phyloP scores from a whole-genome alignment of 2,329 filamentous ascomycete species.

The Fusarium sp. region DNA sequence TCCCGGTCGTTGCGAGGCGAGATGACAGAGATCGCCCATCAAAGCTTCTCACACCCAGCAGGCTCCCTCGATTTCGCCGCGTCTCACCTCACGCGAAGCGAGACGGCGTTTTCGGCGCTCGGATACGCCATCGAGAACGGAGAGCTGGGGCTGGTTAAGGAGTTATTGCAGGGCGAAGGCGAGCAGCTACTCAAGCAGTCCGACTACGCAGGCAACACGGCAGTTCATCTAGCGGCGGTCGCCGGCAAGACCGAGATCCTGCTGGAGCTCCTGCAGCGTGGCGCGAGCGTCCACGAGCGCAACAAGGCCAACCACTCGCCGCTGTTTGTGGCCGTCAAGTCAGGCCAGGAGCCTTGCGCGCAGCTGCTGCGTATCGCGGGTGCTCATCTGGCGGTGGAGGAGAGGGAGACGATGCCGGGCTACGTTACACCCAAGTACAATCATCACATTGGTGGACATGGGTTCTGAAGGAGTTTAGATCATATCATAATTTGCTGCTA shows the following conservation, averaged over 20 bases:
- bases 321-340: slow-evolving; percentile 70
- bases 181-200: slow-evolving; percentile 75
- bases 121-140: slow-evolving; percentile 83
- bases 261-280: slow-evolving; percentile 67
- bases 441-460: slow-evolving; percentile 24
- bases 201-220: slow-evolving; percentile 86
- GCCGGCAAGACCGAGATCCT: slow-evolving; percentile 66
- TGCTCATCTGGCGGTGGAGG: slow-evolving; percentile 63
- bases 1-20: slow-evolving; percentile 82
- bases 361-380: slow-evolving; percentile 67
- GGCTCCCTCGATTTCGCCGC: slow-evolving; percentile 59
- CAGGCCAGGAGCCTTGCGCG: slow-evolving; percentile 64
- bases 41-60: slow-evolving; percentile 80
- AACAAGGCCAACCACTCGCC: slow-evolving; percentile 75
- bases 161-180: slow-evolving; percentile 75
- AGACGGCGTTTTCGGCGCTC: slow-evolving; percentile 78
- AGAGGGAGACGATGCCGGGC: slow-evolving; percentile 49
- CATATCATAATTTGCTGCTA: slow-evolving; percentile 5
- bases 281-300: slow-evolving; percentile 73
- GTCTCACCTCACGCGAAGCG: slow-evolving; percentile 57
- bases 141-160: slow-evolving; percentile 71
- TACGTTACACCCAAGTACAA: slow-evolving; percentile 38
- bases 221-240: slow-evolving; percentile 67
- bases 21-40: slow-evolving; percentile 79
- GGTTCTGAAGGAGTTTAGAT: slow-evolving; percentile 1